These are phyloP conservation scores for Penicillium paxilli DNA, from an alignment of 495 filamentous ascomycete species.

Conservation along the genomic window DNA sequence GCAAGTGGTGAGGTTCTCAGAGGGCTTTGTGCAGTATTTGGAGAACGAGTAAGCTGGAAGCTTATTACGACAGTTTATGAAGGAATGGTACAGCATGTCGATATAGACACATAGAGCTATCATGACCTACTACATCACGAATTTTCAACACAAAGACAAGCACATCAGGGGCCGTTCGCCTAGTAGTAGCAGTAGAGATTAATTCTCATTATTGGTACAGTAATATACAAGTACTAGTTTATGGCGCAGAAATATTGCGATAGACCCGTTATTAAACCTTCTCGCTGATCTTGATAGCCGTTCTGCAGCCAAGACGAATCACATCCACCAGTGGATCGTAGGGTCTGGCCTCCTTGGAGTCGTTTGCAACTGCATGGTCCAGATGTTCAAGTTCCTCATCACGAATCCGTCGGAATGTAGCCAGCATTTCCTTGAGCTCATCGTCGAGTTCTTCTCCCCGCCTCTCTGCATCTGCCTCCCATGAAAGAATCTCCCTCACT, in stretches of 20 bases:
- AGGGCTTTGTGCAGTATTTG: constrained; percentile 63
- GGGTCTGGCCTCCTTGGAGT: constrained; percentile 82
- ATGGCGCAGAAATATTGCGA: no score
- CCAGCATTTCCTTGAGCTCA: constrained; percentile 73
- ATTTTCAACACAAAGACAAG: no score
- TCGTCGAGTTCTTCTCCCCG: constrained; percentile 74
- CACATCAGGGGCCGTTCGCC: no score
- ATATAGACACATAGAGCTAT: no score
- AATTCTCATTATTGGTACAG: no score
- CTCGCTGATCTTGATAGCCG: constrained; percentile 93
- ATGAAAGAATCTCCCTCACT: constrained; percentile 74
- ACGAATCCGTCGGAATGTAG: constrained; percentile 75
- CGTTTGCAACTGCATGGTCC: constrained; percentile 91
- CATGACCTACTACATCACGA: no score
- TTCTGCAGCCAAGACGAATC: constrained; percentile 83
- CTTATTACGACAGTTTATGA: not conserved
- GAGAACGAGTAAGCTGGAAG: constrained; percentile 22
- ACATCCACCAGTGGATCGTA: constrained; percentile 87
- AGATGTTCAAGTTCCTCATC: constrained; percentile 97
- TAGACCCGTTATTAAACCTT: constrained; percentile 52
- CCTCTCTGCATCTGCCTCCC: constrained; percentile 64
- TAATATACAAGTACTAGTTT: no score
- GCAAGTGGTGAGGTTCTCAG: constrained; percentile 77
- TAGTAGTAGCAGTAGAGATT: no score
- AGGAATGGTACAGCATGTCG: no score